These are phyloP conservation scores for Monilinia fructicola DNA, from an alignment of 2,329 filamentous ascomycete species.

Conservation along the genomic window DNA sequence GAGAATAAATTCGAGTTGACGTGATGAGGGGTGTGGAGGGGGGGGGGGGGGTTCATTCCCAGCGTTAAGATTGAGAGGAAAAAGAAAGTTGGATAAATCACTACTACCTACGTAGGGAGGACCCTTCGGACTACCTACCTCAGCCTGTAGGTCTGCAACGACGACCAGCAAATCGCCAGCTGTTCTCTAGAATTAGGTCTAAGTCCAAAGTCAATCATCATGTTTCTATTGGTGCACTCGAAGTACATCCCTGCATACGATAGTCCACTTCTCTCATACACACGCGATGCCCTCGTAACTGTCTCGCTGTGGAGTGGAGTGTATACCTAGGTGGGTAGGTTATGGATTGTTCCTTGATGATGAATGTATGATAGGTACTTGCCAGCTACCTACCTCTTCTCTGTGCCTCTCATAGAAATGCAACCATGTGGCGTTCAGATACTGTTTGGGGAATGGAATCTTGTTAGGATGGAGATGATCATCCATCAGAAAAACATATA, in stretches of 20 bases:
- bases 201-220: neutral
- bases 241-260: conserved; percentile 10
- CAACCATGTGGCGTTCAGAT: conserved; percentile 11
- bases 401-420: conserved; percentile 17
- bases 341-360: neutral
- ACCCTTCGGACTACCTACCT: no score
- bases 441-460: neutral
- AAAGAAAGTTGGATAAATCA: neutral
- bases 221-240: neutral
- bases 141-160: neutral
- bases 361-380: neutral
- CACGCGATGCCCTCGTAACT: no score
- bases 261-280: neutral
- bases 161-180: neutral
- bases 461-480: neutral
- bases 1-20: neutral
- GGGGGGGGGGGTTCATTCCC: neutral
- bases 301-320: neutral
- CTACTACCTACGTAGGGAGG: neutral
- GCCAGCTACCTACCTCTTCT: conserved; percentile 11
- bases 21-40: neutral
- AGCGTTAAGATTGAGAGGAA: neutral
- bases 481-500: no score
- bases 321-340: no score
- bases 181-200: neutral